These are phyloP conservation scores for Syzygium aqueum DNA, from an alignment of 345 rosid genomes.

Conservation along the genomic window DNA sequence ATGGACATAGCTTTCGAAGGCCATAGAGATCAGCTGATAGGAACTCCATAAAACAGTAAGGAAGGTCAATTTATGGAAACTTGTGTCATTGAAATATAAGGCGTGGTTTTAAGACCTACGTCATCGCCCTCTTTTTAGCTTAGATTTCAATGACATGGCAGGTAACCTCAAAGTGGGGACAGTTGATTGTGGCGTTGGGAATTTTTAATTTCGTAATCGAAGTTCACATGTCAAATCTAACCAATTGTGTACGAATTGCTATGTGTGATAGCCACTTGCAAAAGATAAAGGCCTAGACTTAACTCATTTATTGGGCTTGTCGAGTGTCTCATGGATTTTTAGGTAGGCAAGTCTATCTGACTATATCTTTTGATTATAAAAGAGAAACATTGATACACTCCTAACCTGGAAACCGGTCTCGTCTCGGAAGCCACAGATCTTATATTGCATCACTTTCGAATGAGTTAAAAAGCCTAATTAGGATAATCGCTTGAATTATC, in stretches of 20 bases:
- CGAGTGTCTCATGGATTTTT: background rate
- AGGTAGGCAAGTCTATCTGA: too few relatives aligned
- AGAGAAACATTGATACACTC: too few relatives aligned
- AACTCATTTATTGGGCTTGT: background rate
- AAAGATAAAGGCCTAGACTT: background rate
- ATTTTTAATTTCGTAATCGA: background rate
- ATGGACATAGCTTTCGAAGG: background rate
- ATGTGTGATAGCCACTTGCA: background rate
- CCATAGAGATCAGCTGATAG: background rate
- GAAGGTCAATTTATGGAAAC: background rate
- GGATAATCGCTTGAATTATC: background rate
- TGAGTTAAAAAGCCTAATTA: background rate
- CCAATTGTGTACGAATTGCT: background rate
- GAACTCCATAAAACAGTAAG: background rate
- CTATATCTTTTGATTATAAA: too few relatives aligned
- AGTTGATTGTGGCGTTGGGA: background rate
- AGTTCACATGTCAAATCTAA: background rate
- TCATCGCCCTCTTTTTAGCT: background rate
- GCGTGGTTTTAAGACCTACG: background rate
- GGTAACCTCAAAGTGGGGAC: background rate
- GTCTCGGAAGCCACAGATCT: background rate
- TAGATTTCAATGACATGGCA: background rate
- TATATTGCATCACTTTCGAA: background rate
- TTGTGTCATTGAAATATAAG: background rate
- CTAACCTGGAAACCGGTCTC: background rate